A percentile compares a stretch with the other conserved stretches of the same genome.
phyloP scores from a whole-genome alignment of 2,329 filamentous ascomycete species.

The Colletotrichum paranaense region DNA sequence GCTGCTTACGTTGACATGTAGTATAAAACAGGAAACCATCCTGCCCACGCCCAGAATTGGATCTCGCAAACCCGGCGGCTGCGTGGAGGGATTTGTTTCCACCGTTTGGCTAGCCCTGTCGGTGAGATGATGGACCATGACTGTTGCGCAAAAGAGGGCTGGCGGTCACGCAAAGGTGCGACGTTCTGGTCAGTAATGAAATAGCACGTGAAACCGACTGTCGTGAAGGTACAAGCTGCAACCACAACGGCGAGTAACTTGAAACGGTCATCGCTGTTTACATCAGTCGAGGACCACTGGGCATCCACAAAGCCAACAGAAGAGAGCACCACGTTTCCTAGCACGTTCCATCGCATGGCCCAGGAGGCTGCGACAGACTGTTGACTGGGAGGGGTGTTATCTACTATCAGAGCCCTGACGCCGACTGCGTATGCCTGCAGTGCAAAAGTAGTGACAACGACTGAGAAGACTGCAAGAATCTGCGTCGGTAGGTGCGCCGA shows the following conservation, averaged over 20 bases:
- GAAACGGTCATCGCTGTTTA: no score
- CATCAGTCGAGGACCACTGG: neutral
- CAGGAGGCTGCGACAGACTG: neutral
- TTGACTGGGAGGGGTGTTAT: neutral
- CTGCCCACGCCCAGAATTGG: neutral
- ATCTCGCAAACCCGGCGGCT: neutral
- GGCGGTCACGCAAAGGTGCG: no score
- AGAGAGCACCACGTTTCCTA: neutral
- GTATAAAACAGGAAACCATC: neutral
- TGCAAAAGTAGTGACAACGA: neutral
- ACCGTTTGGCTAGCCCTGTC: neutral
- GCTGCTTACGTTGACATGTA: neutral
- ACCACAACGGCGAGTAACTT: no score
- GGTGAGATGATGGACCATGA: no score
- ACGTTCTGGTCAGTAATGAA: no score
- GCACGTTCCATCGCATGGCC: constrained; percentile 1
- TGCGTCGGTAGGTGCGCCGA: no score
- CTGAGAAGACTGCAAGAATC: no score
- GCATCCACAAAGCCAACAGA: neutral
- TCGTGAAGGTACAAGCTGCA: no score
- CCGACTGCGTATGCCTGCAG: neutral
- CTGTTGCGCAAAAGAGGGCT: no score
- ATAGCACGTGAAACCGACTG: no score
- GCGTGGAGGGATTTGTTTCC: neutral
- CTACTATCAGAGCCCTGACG: neutral